phyloP scores from a whole-genome alignment of 148 eudicot genomes.

The Rhododendron kiyosumense region DNA sequence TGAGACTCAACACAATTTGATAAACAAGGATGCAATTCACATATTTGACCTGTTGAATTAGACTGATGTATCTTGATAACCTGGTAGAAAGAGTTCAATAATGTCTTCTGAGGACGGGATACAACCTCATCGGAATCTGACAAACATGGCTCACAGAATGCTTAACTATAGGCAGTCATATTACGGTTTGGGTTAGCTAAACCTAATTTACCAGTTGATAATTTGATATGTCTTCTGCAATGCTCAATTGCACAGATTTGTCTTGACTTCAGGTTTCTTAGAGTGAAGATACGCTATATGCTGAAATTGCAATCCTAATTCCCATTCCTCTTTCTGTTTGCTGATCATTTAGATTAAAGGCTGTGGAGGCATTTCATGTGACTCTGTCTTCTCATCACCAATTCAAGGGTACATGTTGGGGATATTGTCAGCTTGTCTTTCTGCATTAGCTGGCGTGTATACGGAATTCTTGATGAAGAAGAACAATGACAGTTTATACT shows the following conservation, averaged over 20 bases:
- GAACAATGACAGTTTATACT: constrained; percentile 87
- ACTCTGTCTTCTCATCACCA: constrained; percentile 89
- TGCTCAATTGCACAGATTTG: neutral
- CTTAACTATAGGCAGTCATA: neutral
- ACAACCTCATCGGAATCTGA: neutral
- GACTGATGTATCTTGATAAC: neutral
- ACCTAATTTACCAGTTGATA: neutral
- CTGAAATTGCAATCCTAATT: neutral
- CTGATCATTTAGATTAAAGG: constrained; percentile 65
- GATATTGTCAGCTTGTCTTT: constrained; percentile 85
- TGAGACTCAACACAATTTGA: neutral
- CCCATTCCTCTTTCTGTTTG: neutral
- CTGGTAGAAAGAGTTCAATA: neutral
- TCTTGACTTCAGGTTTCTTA: neutral
- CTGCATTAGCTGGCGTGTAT: constrained; percentile 98
- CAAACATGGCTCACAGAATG: neutral
- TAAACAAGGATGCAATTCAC: neutral
- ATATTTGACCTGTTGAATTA: neutral
- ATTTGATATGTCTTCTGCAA: neutral
- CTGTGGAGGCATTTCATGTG: constrained; percentile 86
- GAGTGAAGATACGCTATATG: neutral
- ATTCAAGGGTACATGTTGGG: constrained; percentile 94
- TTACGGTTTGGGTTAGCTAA: neutral
- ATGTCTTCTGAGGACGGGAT: neutral
- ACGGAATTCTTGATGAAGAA: constrained; percentile 98